Percentiles rank a stretch among this genome's conserved stretches.
Conservation (phyloP, 768 basidiomycete genomes). For the Russula sp. region DNA sequence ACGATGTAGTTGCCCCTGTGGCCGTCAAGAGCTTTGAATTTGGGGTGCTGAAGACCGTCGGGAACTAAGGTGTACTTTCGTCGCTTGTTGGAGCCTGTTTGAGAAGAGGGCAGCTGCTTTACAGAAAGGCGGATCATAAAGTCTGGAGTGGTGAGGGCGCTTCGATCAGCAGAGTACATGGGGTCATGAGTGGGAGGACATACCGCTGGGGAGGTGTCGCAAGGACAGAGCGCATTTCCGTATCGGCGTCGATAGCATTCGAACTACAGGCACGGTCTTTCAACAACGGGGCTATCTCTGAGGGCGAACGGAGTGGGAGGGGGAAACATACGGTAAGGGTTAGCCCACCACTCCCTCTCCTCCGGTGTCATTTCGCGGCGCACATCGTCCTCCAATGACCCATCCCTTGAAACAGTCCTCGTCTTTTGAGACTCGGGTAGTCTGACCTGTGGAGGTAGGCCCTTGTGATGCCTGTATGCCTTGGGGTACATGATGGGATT, state of each 20-base stretch:
- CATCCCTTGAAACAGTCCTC: slow-evolving; percentile 24
- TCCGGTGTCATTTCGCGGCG: slow-evolving; percentile 58
- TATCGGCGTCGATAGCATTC: slow-evolving; percentile 67
- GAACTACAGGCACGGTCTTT: slow-evolving; percentile 43
- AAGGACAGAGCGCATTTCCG: slow-evolving; percentile 53
- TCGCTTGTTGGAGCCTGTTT: slow-evolving; percentile 28
- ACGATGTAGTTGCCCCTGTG: slow-evolving; percentile 53
- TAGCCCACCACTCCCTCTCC: slow-evolving; percentile 68
- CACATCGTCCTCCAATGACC: slow-evolving; percentile 20
- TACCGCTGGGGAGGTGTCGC: slow-evolving; percentile 58
- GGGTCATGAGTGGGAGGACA: neutral
- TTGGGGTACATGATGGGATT: slow-evolving; percentile 56
- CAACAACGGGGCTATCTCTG: neutral
- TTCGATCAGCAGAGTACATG: neutral
- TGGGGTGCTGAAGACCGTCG: slow-evolving; percentile 65
- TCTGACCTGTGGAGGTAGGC: slow-evolving; percentile 48
- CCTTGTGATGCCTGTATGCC: slow-evolving; percentile 55
- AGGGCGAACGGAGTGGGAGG: neutral
- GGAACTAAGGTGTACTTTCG: slow-evolving; percentile 41
- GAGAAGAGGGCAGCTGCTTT: slow-evolving; percentile 41
- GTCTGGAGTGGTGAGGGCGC: slow-evolving; percentile 42
- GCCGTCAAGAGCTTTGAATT: slow-evolving; percentile 49
- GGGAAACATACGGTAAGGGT: slow-evolving; percentile 62
- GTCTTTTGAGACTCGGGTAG: slow-evolving; percentile 35
- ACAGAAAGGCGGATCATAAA: slow-evolving; percentile 61